Percentiles rank a stretch among this genome's conserved stretches.
These are phyloP conservation scores for Thuja plicata DNA, from an alignment of 83 land plant genomes.

Conservation along the genomic window DNA sequence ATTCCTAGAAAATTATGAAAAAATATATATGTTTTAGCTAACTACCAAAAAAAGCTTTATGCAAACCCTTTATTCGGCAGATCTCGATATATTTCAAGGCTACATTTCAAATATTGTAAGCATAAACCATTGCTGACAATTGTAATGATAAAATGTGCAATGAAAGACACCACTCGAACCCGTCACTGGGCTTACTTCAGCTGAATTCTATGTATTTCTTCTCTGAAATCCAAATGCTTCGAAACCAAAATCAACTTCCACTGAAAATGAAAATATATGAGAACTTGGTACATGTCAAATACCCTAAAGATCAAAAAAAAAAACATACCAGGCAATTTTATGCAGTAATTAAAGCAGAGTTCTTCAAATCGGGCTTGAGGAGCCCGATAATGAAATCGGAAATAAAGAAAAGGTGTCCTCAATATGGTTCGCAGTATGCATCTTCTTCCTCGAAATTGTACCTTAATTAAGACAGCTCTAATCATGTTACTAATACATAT, in stretches of 20 bases:
- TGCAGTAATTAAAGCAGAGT: background rate
- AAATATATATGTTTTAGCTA: background rate
- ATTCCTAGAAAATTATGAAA: background rate
- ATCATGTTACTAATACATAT: too few species aligned
- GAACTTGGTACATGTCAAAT: background rate
- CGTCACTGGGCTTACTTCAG: background rate
- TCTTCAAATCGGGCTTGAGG: background rate
- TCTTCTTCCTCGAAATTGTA: background rate
- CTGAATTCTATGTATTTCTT: background rate
- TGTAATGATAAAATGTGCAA: background rate
- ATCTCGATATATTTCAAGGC: background rate
- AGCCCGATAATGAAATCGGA: background rate
- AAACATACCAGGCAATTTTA: background rate
- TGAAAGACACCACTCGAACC: background rate
- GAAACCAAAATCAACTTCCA: background rate
- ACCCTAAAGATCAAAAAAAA: background rate
- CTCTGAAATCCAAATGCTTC: background rate
- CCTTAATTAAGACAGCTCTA: background rate
- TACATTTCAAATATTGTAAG: background rate
- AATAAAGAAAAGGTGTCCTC: background rate
- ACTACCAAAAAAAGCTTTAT: background rate
- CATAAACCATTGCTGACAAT: background rate
- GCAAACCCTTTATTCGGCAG: background rate
- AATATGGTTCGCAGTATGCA: background rate
- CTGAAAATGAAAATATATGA: background rate